Percentiles rank a stretch among this genome's conserved stretches.
Conservation (phyloP, 371 early-diverging fungal genomes). For the Lichtheimia corymbifera region DNA sequence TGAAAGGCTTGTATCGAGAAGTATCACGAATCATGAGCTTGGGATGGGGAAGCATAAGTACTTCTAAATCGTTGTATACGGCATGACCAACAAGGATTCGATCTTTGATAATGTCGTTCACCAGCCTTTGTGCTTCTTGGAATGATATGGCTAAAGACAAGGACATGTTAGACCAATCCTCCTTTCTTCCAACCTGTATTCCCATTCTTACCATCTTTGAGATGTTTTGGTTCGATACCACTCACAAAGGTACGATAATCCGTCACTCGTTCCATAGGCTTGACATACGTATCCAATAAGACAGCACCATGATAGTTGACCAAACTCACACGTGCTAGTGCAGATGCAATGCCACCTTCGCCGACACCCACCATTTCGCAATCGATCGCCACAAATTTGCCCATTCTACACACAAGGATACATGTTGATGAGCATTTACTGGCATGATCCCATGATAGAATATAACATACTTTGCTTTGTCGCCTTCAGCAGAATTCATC, state of each 20-base stretch:
- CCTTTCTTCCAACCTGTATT: not conserved
- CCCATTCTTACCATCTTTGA: constrained; percentile 52
- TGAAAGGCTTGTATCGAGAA: constrained; percentile 73
- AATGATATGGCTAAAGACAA: constrained; percentile 63
- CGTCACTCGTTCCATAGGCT: constrained; percentile 80
- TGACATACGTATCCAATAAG: constrained; percentile 84
- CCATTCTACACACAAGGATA: constrained; percentile 40
- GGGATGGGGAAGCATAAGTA: constrained; percentile 83
- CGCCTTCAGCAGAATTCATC: constrained; percentile 41
- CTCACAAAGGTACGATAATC: constrained; percentile 93
- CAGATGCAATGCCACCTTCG: constrained; percentile 74
- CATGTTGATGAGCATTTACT: not conserved
- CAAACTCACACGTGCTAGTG: constrained; percentile 87
- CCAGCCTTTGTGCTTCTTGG: constrained; percentile 73
- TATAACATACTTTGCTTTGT: constrained; percentile 44
- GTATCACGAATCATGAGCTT: constrained; percentile 82
- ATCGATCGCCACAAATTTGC: constrained; percentile 92
- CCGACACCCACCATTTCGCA: constrained; percentile 99
- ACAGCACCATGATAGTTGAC: constrained; percentile 93
- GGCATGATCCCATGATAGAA: not conserved
- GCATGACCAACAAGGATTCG: constrained; percentile 92
- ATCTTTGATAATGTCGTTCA: constrained; percentile 79
- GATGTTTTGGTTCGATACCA: constrained; percentile 86
- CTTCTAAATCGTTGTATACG: constrained; percentile 82
- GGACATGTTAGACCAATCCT: not conserved